A percentile compares a stretch with the other conserved stretches of the same genome.
Evolutionary conservation across 1,284 basidiomycete genomes (phyloP).

Genomic region (Leucoagaricus sp.): DNA sequence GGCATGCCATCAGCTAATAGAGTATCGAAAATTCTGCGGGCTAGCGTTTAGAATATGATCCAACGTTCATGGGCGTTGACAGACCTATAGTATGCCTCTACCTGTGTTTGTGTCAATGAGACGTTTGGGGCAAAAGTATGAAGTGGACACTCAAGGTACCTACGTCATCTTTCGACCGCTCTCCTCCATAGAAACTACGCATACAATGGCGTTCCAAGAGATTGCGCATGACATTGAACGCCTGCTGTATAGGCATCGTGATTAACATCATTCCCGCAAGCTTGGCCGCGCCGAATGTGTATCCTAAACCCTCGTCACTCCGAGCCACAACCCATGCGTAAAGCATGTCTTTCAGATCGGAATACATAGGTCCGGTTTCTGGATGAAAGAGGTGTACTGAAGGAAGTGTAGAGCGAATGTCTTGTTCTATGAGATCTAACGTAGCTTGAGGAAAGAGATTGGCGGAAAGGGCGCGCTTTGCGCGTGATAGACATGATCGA

Average conservation of each 20-base stretch:
- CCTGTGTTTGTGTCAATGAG: conserved; percentile 58
- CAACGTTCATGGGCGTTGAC: conserved; percentile 1
- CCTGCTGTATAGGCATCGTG: conserved; percentile 79
- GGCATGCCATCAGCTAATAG: conserved; percentile 93
- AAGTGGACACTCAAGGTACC: conserved; percentile 32
- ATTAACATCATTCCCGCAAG: conserved; percentile 90
- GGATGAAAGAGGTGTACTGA: conserved; percentile 86
- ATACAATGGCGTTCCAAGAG: conserved; percentile 85
- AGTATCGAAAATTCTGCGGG: conserved; percentile 85
- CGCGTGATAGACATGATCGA: conserved; percentile 71
- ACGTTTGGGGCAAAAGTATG: conserved; percentile 7
- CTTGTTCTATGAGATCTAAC: conserved; percentile 75
- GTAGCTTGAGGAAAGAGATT: conserved; percentile 76
- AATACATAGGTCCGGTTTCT: conserved; percentile 79
- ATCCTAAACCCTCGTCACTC: conserved; percentile 85
- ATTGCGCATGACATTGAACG: conserved; percentile 89
- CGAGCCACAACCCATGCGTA: conserved; percentile 92
- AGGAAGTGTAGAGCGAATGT: conserved; percentile 82
- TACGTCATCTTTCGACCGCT: conserved; percentile 76
- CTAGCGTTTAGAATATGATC: conserved; percentile 16
- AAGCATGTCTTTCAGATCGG: conserved; percentile 86
- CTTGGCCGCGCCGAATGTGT: conserved; percentile 67
- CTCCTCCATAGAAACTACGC: conserved; percentile 82
- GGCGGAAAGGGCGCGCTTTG: conserved; percentile 68
- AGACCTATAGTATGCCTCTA: conserved; percentile 74